Conservation (phyloP, 225 moss, liverwort and hornwort genomes). For the Lunularia cruciata region DNA sequence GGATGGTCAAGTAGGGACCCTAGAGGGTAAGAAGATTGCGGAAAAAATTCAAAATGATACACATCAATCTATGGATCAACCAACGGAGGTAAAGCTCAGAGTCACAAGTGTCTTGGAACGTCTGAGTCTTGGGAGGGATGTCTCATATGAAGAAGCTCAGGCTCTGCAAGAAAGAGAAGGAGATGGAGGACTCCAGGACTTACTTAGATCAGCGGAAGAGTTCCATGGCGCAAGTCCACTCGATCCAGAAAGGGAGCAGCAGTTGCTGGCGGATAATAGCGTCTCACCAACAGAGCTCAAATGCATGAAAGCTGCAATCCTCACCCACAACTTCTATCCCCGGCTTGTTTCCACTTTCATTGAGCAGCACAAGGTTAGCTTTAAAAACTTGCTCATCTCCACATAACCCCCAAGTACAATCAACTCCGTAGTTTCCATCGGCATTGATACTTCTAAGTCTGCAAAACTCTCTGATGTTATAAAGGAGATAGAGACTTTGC, state of each 20-base stretch:
- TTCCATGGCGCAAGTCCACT: slow-evolving; percentile 1
- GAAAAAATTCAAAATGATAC: slow-evolving; percentile 1
- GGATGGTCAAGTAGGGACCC: background rate
- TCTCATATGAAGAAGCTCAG: slow-evolving; percentile 3
- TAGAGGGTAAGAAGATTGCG: slow-evolving; percentile 22
- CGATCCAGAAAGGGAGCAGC: slow-evolving; percentile 25
- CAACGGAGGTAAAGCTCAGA: slow-evolving; percentile 21
- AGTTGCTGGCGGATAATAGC: background rate
- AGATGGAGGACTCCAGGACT: slow-evolving; percentile 18
- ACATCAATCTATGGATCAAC: background rate
- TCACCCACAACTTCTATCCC: slow-evolving; percentile 47
- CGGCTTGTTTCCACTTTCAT: slow-evolving; percentile 48
- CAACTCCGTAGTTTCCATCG: too few relatives aligned
- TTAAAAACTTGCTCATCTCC: background rate
- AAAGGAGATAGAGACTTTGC: too few relatives aligned
- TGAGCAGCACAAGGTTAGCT: slow-evolving; percentile 44
- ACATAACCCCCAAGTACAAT: too few relatives aligned
- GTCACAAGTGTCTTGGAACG: slow-evolving; percentile 31
- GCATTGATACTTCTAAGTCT: too few relatives aligned
- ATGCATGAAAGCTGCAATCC: slow-evolving; percentile 53
- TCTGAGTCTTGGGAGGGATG: slow-evolving; percentile 1
- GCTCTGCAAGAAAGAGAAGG: slow-evolving; percentile 18
- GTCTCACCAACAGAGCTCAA: slow-evolving; percentile 41
- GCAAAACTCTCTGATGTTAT: too few relatives aligned
- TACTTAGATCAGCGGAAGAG: slow-evolving; percentile 16